Conservation (phyloP, 768 basidiomycete genomes). For the Lentinula boryana region DNA sequence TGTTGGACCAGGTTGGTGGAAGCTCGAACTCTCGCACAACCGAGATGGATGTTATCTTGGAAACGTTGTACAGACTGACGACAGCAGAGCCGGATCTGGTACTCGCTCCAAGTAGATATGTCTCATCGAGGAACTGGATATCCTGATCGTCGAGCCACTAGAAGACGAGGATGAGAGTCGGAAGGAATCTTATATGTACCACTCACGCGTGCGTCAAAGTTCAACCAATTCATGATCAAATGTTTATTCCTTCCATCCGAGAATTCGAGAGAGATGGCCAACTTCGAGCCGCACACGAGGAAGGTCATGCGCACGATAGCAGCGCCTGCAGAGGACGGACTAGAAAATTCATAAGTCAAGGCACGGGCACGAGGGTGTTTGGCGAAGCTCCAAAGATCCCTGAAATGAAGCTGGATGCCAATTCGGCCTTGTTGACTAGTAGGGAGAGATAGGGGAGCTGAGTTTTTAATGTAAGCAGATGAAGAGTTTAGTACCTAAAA, state of each 20-base stretch:
- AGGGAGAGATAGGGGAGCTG: constrained; percentile 1
- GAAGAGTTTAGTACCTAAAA: constrained; percentile 23
- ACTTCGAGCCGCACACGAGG: constrained; percentile 35
- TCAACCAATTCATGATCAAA: constrained; percentile 45
- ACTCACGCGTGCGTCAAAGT: constrained; percentile 38
- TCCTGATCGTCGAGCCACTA: constrained; percentile 49
- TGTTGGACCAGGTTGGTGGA: constrained; percentile 44
- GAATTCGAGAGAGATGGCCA: constrained; percentile 37
- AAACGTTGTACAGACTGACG: constrained; percentile 42
- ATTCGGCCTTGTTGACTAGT: constrained; percentile 31
- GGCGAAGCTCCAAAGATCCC: constrained; percentile 49
- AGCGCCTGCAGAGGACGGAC: constrained; percentile 25
- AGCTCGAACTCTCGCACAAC: constrained; percentile 51
- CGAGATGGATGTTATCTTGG: constrained; percentile 32
- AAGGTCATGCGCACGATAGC: constrained; percentile 26
- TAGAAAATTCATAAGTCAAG: constrained; percentile 35
- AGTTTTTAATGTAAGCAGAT: neutral
- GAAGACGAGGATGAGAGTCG: constrained; percentile 4
- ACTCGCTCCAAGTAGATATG: constrained; percentile 36
- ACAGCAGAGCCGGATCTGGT: constrained; percentile 28
- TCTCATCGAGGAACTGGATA: constrained; percentile 38
- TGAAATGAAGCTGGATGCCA: constrained; percentile 43
- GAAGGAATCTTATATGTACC: neutral
- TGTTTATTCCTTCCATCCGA: constrained; percentile 34
- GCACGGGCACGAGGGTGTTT: constrained; percentile 42